Conservation (phyloP, 106 monocot genomes). For the Allium cepa region DNA sequence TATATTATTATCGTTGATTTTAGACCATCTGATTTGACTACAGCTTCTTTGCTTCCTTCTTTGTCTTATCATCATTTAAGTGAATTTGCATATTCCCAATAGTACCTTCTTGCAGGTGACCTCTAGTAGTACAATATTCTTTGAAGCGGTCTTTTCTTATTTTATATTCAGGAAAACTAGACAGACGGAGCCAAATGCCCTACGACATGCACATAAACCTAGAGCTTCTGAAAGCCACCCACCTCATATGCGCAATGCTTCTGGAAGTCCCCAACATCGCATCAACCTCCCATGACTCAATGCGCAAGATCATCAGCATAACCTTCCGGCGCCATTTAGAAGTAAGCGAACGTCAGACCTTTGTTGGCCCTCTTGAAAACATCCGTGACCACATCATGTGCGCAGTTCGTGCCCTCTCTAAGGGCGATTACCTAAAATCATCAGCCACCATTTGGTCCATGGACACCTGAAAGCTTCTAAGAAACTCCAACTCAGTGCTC, state of each 20-base stretch:
- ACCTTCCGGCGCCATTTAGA: slow-evolving; percentile 91
- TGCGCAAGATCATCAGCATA: slow-evolving; percentile 73
- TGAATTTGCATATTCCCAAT: too few relatives aligned
- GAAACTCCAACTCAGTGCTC: slow-evolving; percentile 51
- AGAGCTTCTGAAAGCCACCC: slow-evolving; percentile 89
- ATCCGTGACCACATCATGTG: slow-evolving; percentile 91
- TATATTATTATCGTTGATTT: background rate
- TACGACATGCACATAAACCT: slow-evolving; percentile 99
- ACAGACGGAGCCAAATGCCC: slow-evolving; percentile 86
- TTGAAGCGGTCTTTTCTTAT: too few relatives aligned
- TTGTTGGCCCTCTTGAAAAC: slow-evolving; percentile 88
- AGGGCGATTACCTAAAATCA: slow-evolving; percentile 63
- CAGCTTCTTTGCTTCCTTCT: too few relatives aligned
- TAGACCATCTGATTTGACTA: too few relatives aligned
- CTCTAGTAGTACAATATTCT: too few relatives aligned
- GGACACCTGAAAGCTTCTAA: slow-evolving; percentile 73
- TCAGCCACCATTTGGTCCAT: slow-evolving; percentile 52
- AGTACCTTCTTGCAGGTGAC: too few relatives aligned
- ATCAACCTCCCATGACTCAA: slow-evolving; percentile 47
- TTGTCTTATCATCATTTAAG: too few relatives aligned
- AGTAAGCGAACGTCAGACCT: slow-evolving; percentile 71
- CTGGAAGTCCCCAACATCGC: slow-evolving; percentile 95
- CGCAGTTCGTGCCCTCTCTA: slow-evolving; percentile 61
- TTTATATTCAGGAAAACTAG: slow-evolving; percentile 53
- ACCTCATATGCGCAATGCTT: slow-evolving; percentile 88